Conservation (phyloP, 441 rosid genomes). For the Viola pubescens region DNA sequence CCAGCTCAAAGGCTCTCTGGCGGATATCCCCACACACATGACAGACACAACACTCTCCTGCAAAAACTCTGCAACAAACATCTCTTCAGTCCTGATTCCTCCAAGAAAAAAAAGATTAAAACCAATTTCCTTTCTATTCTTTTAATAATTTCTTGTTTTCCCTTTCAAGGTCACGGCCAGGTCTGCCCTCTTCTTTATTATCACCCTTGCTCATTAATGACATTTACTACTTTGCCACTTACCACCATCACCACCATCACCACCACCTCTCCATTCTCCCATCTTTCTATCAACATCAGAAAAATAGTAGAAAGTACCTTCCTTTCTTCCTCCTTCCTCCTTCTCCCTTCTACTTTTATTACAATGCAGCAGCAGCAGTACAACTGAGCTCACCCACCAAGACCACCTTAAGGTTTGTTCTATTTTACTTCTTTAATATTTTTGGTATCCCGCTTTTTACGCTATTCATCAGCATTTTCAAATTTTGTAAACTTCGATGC, state of each 20-base stretch:
- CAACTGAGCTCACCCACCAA: not conserved
- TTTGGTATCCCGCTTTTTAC: slow-evolving; percentile 39
- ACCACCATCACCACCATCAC: slow-evolving; percentile 5
- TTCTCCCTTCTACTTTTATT: not conserved
- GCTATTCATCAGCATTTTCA: slow-evolving; percentile 24
- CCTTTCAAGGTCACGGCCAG: slow-evolving; percentile 6
- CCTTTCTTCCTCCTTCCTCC: not conserved
- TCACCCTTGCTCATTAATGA: slow-evolving; percentile 32
- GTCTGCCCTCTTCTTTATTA: slow-evolving; percentile 23
- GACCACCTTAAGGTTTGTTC: slow-evolving; percentile 21
- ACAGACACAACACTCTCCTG: slow-evolving; percentile 9
- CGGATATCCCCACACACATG: slow-evolving; percentile 12
- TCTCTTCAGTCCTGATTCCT: not conserved
- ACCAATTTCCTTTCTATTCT: no score
- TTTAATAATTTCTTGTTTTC: not conserved
- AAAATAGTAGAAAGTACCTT: not conserved
- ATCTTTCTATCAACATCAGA: not conserved
- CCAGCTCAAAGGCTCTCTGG: slow-evolving; percentile 22
- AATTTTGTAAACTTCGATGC: slow-evolving; percentile 36
- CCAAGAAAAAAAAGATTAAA: no score
- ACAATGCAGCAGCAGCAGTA: not conserved
- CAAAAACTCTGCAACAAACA: slow-evolving; percentile 8
- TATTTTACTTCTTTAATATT: slow-evolving; percentile 24
- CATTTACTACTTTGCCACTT: slow-evolving; percentile 52
- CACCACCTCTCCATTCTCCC: slow-evolving; percentile 1